Percentiles rank a stretch among this genome's conserved stretches.
Conservation (phyloP, 1,284 basidiomycete species). For the Heterobasidion annosum region DNA sequence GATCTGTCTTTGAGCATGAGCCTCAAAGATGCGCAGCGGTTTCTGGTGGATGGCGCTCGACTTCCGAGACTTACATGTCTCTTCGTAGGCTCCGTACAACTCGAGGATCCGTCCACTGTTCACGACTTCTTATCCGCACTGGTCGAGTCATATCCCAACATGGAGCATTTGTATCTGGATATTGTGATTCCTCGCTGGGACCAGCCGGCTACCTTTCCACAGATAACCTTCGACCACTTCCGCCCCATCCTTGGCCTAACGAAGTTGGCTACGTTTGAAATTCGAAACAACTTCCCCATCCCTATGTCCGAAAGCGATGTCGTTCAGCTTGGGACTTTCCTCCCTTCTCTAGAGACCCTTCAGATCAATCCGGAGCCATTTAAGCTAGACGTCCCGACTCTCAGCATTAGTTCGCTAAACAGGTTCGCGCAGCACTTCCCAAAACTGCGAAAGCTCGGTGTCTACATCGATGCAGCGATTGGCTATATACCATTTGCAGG, state of each 20-base stretch:
- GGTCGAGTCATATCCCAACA: constrained; percentile 33
- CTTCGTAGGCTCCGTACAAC: constrained; percentile 36
- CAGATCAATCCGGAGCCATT: constrained; percentile 44
- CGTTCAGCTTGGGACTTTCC: constrained; percentile 37
- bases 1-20: constrained; percentile 39
- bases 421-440: constrained; percentile 48
- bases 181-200: constrained; percentile 14
- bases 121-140: constrained; percentile 33
- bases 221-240: constrained; percentile 36
- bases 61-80: constrained; percentile 40
- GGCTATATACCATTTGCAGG: constrained; percentile 6
- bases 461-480: constrained; percentile 26
- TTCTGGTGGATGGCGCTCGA: constrained; percentile 34
- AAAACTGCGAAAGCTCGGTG: constrained; percentile 36
- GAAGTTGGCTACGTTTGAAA: constrained; percentile 36
- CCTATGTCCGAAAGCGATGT: constrained; percentile 36
- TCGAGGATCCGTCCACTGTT: constrained; percentile 31
- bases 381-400: constrained; percentile 23
- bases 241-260: constrained; percentile 38
- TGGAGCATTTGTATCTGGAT: constrained; percentile 31
- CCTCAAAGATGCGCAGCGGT: constrained; percentile 33
- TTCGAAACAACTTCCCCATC: constrained; percentile 45
- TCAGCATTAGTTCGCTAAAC: constrained; percentile 42
- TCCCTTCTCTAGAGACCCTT: constrained; percentile 38
- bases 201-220: constrained; percentile 9